Evolutionary conservation across 371 early-diverging fungal genomes (phyloP).

Genomic region (Mortierella sp.): DNA sequence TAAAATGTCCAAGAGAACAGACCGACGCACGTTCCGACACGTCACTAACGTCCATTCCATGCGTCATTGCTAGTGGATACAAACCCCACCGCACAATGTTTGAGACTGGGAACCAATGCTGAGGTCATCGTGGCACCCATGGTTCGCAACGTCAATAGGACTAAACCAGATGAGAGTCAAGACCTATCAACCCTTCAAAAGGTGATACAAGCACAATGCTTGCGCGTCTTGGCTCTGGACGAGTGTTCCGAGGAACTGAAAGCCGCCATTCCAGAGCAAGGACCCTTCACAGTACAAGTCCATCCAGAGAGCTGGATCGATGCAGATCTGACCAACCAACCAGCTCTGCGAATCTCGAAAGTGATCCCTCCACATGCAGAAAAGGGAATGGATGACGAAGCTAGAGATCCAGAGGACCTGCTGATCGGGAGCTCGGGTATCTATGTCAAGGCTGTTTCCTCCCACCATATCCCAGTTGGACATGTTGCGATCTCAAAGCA

Average conservation of each 20-base stretch:
- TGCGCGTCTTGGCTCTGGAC: constrained; percentile 45
- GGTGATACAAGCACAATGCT: constrained; percentile 39
- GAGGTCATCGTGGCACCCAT: constrained; percentile 89
- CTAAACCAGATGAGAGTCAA: constrained; percentile 32
- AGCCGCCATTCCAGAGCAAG: constrained; percentile 17
- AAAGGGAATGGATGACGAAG: constrained; percentile 45
- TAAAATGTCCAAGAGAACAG: no score
- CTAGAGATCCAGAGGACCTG: constrained; percentile 39
- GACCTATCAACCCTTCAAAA: constrained; percentile 32
- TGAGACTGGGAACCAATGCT: constrained; percentile 71
- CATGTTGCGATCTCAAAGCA: constrained; percentile 61
- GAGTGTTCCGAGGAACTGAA: constrained; percentile 34
- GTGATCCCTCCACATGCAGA: constrained; percentile 51
- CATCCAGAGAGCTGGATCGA: constrained; percentile 52
- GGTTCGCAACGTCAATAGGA: constrained; percentile 56
- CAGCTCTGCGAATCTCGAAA: constrained; percentile 43
- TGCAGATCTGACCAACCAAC: constrained; percentile 26
- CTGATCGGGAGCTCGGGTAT: constrained; percentile 41
- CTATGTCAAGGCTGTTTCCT: constrained; percentile 54
- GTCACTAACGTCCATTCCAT: background rate
- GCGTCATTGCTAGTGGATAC: constrained; percentile 63
- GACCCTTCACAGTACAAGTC: constrained; percentile 42
- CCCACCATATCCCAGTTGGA: constrained; percentile 55
- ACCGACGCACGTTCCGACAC: no score
- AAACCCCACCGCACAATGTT: constrained; percentile 64